These are phyloP conservation scores for Fusarium austroafricanum DNA, from an alignment of 2,329 filamentous ascomycete species.

Conservation along the genomic window DNA sequence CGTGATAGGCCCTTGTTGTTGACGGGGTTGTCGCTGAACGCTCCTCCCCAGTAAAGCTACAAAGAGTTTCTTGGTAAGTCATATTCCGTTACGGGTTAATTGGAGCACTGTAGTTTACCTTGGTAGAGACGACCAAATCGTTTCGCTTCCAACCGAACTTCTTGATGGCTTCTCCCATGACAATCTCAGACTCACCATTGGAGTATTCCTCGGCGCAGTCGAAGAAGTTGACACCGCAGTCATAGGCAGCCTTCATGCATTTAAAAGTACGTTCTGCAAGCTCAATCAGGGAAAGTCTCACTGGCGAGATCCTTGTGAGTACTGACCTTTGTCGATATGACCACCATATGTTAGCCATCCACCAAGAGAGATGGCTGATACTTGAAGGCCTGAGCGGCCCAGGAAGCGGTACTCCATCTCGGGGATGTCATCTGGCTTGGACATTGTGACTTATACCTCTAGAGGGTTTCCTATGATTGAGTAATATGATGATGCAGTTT, in stretches of 20 bases:
- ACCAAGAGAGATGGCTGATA: constrained; percentile 79
- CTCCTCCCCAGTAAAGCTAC: constrained; percentile 72
- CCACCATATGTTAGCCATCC: constrained; percentile 82
- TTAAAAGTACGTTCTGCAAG: constrained; percentile 59
- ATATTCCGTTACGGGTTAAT: background rate
- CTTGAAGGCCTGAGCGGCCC: constrained; percentile 76
- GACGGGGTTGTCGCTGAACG: constrained; percentile 69
- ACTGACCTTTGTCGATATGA: constrained; percentile 72
- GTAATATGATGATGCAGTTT: background rate
- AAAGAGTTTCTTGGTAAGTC: background rate
- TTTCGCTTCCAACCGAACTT: constrained; percentile 71
- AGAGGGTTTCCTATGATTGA: background rate
- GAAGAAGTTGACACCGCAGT: constrained; percentile 72
- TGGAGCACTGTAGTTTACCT: constrained; percentile 52
- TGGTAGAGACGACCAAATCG: constrained; percentile 71
- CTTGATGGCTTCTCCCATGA: constrained; percentile 71
- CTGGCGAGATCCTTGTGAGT: background rate
- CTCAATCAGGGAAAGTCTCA: constrained; percentile 10
- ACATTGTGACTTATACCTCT: constrained; percentile 44
- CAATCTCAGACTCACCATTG: constrained; percentile 70
- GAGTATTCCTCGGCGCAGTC: constrained; percentile 70
- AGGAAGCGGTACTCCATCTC: constrained; percentile 78
- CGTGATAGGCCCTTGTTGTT: constrained; percentile 76
- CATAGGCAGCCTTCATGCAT: constrained; percentile 71
- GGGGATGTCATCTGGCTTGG: constrained; percentile 58